Percentiles rank a stretch among this genome's conserved stretches.
Conservation (phyloP, 1,284 basidiomycete species). For the Xerocomus amazonicus region DNA sequence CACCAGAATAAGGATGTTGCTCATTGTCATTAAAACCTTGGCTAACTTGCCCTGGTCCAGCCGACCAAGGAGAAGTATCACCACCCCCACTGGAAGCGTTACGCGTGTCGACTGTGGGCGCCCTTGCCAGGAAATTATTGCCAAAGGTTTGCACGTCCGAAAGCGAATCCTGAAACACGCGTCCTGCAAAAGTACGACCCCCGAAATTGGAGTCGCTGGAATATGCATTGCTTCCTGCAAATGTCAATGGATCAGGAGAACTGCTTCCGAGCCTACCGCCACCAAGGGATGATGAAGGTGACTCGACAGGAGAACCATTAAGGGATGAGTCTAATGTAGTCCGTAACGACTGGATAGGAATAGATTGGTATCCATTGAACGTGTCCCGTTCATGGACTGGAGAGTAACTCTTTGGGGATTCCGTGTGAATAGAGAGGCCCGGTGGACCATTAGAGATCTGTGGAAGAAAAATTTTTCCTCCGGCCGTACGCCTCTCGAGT, state of each 20-base stretch:
- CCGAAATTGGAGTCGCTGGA: slow-evolving; percentile 36
- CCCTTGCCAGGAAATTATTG: slow-evolving; percentile 35
- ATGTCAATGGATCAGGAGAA: slow-evolving; percentile 64
- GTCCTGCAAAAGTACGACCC: slow-evolving; percentile 32
- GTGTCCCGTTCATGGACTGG: slow-evolving; percentile 37
- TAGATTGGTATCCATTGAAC: slow-evolving; percentile 57
- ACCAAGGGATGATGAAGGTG: slow-evolving; percentile 67
- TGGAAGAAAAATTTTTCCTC: slow-evolving; percentile 62
- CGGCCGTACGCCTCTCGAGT: slow-evolving; percentile 48
- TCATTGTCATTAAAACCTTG: slow-evolving; percentile 26
- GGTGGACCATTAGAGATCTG: slow-evolving; percentile 49
- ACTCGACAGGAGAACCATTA: slow-evolving; percentile 55
- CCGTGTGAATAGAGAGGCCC: slow-evolving; percentile 48
- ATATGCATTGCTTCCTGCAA: slow-evolving; percentile 42
- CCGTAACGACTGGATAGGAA: slow-evolving; percentile 55
- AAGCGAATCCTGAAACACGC: slow-evolving; percentile 35
- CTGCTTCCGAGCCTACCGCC: slow-evolving; percentile 56
- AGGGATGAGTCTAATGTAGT: slow-evolving; percentile 60
- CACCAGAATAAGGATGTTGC: slow-evolving; percentile 24
- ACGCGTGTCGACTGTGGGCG: slow-evolving; percentile 42
- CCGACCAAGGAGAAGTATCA: slow-evolving; percentile 39
- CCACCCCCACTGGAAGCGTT: slow-evolving; percentile 37
- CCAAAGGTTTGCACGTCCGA: slow-evolving; percentile 37
- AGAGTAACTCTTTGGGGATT: slow-evolving; percentile 37
- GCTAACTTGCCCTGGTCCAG: slow-evolving; percentile 22